Evolutionary conservation across 163 green algal genomes (phyloP), one percentile per base, ranked within the genome.

Genomic region (Chlamydomonas reinhardtii): DNA sequence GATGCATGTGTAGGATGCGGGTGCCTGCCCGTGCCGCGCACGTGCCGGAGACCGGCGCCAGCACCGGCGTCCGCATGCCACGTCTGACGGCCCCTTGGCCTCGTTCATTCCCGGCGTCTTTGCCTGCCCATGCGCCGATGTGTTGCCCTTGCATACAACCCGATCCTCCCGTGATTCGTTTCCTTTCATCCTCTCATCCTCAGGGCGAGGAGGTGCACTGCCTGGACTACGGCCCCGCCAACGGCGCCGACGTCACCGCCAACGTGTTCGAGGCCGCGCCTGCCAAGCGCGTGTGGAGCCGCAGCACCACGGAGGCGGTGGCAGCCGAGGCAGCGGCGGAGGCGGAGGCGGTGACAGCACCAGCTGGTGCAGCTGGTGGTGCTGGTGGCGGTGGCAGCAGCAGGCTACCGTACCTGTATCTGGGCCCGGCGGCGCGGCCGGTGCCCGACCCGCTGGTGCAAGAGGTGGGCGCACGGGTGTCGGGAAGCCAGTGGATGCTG

Each of bases 161-260:
- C n/a, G n/a, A n/a, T n/a, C n/a, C n/a, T n/a, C n/a, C n/a, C n/a
- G n/a, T n/a, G n/a, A n/a, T n/a, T n/a, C n/a, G n/a, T n/a, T n/a
- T n/a, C n/a, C n/a, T n/a, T n/a, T n/a, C n/a, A n/a, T n/a, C n/a
- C n/a, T n/a, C n/a, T n/a, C n/a, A n/a, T n/a, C n/a, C n/a, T n/a
- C 73, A 85, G 77, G 77, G 77, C 39, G 17, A 43, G 32, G 83
- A 88, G 83, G 54, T 94, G n/a, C 52, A 85, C 15, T 62, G 68
- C 0, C 76, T 95, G 73, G 92, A 95, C 71, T 93, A 82, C 64
- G 85, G 88, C 15, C 92, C 92, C 0, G 74, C 66, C 37, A 93
- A 93, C 48, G 66, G 73, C 0, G 87, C 83, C 37, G 92, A 95
- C 82, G 89, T 95, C 20, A 93, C 90, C 1, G 76, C 78, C 32